Percentiles rank a stretch among this genome's conserved stretches.
phyloP scores from a whole-genome alignment of 352 stramenopile species.

The Phytophthora pinifolia region DNA sequence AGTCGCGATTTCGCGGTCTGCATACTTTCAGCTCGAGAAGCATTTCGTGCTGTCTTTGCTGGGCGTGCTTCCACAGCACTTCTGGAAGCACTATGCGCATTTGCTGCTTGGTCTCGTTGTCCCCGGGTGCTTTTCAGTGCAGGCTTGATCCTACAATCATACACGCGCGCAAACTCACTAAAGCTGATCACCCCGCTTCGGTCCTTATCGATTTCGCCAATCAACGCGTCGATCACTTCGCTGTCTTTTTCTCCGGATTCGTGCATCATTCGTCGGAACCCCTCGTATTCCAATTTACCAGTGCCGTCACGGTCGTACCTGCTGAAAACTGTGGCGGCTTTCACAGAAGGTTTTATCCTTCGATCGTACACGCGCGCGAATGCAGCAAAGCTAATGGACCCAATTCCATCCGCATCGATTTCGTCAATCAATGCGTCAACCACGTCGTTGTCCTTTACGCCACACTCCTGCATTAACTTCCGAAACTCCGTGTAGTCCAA shows the following conservation, averaged over 20 bases:
- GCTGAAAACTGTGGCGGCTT: conserved; percentile 36
- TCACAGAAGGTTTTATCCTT: conserved; percentile 16
- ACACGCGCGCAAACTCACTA: conserved; percentile 43
- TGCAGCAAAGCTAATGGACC: conserved; percentile 43
- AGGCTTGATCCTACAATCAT: conserved; percentile 26
- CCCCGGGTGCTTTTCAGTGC: conserved; percentile 17
- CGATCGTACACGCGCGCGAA: conserved; percentile 41
- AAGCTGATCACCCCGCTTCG: conserved; percentile 41
- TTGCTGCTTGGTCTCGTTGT: neutral
- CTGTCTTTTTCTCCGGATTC: conserved; percentile 45
- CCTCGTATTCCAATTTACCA: conserved; percentile 46
- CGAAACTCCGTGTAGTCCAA: conserved; percentile 58
- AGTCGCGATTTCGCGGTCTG: conserved; percentile 25
- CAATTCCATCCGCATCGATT: conserved; percentile 43
- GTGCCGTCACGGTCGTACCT: conserved; percentile 41
- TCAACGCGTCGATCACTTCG: conserved; percentile 37
- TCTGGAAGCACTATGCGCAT: neutral
- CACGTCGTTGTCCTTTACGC: conserved; percentile 39
- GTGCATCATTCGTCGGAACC: conserved; percentile 55
- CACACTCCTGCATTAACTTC: conserved; percentile 53
- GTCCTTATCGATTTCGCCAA: conserved; percentile 41
- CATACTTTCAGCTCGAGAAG: conserved; percentile 15
- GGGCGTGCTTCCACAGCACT: neutral
- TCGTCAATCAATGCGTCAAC: conserved; percentile 46
- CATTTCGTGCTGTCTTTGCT: conserved; percentile 4